phyloP scores from a whole-genome alignment of 2,329 filamentous ascomycete species.

The Phyllachora maydis region DNA sequence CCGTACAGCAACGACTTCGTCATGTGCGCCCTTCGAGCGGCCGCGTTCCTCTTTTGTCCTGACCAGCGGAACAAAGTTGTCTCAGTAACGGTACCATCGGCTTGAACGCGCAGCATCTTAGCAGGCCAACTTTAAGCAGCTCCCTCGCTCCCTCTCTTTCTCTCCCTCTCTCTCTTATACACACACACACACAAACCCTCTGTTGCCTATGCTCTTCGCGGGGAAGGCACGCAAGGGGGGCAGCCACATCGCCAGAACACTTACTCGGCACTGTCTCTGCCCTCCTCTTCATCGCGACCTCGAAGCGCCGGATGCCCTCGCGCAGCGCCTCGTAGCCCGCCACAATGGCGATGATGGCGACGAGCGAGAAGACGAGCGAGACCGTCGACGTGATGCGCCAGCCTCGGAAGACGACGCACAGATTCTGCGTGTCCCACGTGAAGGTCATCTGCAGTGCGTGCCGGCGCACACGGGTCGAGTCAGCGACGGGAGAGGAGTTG shows the following conservation, averaged over 20 bases:
- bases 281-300: slow-evolving; percentile 29
- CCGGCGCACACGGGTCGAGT: no score
- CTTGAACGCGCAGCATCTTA: no score
- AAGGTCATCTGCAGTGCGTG: slow-evolving; percentile 62
- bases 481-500: slow-evolving; percentile 4
- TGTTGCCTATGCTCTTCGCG: no score
- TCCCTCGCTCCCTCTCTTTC: background rate
- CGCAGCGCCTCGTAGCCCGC: slow-evolving; percentile 89
- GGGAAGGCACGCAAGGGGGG: slow-evolving; percentile 1
- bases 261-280: slow-evolving; percentile 31
- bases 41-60: slow-evolving; percentile 48
- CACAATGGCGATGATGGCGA: slow-evolving; percentile 62
- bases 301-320: slow-evolving; percentile 56
- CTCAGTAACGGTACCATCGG: slow-evolving; percentile 39
- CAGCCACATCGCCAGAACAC: no score
- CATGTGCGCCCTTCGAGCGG: slow-evolving; percentile 49
- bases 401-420: slow-evolving; percentile 86
- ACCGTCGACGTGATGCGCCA: slow-evolving; percentile 67
- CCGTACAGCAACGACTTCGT: slow-evolving; percentile 73
- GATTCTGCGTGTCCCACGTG: slow-evolving; percentile 82
- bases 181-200: background rate
- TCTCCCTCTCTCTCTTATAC: no score
- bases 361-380: slow-evolving; percentile 62
- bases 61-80: slow-evolving; percentile 40
- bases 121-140: no score